Evolutionary conservation across 805 yeast species (phyloP).

Genomic region (Saccharomycopsis fibuligera): DNA sequence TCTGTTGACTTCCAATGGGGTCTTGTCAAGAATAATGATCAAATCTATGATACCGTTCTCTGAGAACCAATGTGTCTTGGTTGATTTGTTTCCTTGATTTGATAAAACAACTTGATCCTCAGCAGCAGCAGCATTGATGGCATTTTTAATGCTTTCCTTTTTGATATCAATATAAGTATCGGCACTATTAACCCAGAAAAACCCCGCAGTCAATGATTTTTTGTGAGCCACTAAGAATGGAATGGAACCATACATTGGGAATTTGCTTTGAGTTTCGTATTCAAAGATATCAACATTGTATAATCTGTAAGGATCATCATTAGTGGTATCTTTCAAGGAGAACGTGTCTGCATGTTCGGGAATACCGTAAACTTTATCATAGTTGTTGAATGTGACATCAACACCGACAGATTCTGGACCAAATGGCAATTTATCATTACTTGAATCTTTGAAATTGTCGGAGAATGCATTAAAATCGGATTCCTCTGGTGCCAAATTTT

Average conservation of each 20-base stretch:
- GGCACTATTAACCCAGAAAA: constrained; percentile 90
- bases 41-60: constrained; percentile 83
- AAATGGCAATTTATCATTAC: constrained; percentile 56
- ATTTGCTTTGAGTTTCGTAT: constrained; percentile 72
- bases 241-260: constrained; percentile 94
- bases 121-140: constrained; percentile 8
- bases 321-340: constrained; percentile 61
- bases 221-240: constrained; percentile 77
- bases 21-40: constrained; percentile 55
- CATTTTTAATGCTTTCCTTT: constrained; percentile 28
- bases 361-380: constrained; percentile 74
- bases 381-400: constrained; percentile 63
- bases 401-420: constrained; percentile 89
- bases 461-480: constrained; percentile 57
- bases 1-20: constrained; percentile 48
- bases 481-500: constrained; percentile 51
- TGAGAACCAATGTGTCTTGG: constrained; percentile 84
- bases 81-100: constrained; percentile 21
- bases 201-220: constrained; percentile 54
- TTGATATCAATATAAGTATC: constrained; percentile 83
- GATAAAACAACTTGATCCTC: constrained; percentile 19
- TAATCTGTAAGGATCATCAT: constrained; percentile 71
- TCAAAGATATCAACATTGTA: constrained; percentile 95
- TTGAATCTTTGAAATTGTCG: constrained; percentile 67
- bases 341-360: constrained; percentile 93